Evolutionary conservation across 208 protist genomes (phyloP), one percentile per base, ranked within the genome.

Genomic region (Crithidia thermophila): DNA sequence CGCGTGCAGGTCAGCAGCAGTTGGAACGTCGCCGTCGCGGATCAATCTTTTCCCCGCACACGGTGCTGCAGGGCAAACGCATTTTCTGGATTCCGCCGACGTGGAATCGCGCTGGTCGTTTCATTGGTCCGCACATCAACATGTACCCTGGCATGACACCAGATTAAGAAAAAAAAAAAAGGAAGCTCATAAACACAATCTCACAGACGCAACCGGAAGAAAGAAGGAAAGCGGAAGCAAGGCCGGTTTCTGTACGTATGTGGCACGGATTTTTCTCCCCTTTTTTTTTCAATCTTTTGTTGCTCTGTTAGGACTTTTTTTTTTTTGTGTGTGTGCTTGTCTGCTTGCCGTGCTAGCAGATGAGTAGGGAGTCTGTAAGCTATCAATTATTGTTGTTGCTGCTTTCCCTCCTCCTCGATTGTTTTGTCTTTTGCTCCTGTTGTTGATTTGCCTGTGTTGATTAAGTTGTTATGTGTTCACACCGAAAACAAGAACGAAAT

Each of bases 51-150:
- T 87, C 87, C 0, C 81, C 85, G 6, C 86, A 94, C 77, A 90
- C 82, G 4, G 81, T 82, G 20, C 57, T 94, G 43, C 84, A 94
- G 39, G 79, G 77, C 0, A 72, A 80, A 3, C 85, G 90, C 61
- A 93, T 96, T 34, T 96, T 96, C 65, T 96, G 90, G 88, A 87
- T 96, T 59, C 90, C 90, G 30, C 90, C 90, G 25, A 96, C 88
- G 45, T 96, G 90, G 90, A 93, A 93, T 56, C 75, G 84, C 7
- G 84, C 85, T 4, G 86, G 87, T 6, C 82, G 87, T 49, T 96
- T 84, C 57, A 70, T 94, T 28, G 87, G 87, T 1, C 87, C 90
- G 20, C 87, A 94, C 75, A 77, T 94, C 36, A 91, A 91, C 59
- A 60, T 91, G n/a, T 94, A 96, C 67, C 90, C 90, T 0, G 90